Evolutionary conservation across 169 alveolate species (phyloP), one percentile per base, ranked within the genome.

Genomic region (Eimeria falciformis): DNA sequence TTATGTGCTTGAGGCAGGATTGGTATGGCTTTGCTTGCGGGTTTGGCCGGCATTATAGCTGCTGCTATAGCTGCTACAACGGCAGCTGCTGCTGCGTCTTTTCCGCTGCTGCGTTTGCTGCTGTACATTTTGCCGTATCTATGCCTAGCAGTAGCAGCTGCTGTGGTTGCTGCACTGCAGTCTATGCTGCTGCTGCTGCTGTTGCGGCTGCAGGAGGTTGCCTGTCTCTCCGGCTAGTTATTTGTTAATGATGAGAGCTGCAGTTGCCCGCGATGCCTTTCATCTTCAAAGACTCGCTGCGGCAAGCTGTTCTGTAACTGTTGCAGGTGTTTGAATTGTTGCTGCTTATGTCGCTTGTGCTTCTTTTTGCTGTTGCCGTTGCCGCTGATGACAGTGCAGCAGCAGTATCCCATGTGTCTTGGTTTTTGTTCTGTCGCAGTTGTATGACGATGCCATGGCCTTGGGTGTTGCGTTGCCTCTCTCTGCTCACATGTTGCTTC

Each of bases 151-250:
- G 58, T 11, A 4, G 56, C 27, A 14, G 83, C 83, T 7, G 53
- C 83, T 43, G 83, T 71, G 23, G 53, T 43, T 71, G 83, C 83
- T 40, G 29, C 83, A 9, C 6, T 71, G 83, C 83, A 14, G 53
- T 33, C 43, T n/a, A 21, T 71, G 58, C 53, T 33, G 25, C 62
- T 71, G 53, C 58, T 71, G 83, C 58, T 71, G 83, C 83, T 71
- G 83, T 56, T 33, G 83, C 78, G 33, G 83, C 58, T 71, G 53
- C 83, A 71, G 83, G 83, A 37, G 83, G 56, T 56, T 33, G 83
- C 83, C 53, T 5, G 37, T 71, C 23, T 71, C 83, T 23, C 83
- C 83, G 14, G 23, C 83, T 27, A 71, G 83, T 43, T 71, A 71
- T 43, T 33, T 71, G 83, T 56, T 71, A 56, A 37, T 71, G 83